These are phyloP conservation scores for Cordyceps tenuipes DNA, from an alignment of 2,329 filamentous ascomycete species.

Conservation along the genomic window DNA sequence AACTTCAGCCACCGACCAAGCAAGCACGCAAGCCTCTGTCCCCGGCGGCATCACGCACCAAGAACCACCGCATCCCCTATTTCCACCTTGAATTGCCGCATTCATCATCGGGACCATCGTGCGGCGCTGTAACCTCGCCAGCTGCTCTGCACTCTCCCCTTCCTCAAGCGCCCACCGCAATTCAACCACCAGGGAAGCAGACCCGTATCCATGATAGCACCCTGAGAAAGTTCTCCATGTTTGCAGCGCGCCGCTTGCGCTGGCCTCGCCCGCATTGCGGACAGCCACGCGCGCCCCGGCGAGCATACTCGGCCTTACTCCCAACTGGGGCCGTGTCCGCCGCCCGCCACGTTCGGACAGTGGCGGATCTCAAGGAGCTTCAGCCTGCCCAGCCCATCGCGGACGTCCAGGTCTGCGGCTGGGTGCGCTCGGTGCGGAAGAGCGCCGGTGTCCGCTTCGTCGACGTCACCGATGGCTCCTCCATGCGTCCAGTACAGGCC, in stretches of 20 bases:
- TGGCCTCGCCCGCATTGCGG: not conserved
- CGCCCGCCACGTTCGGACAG: conserved; percentile 29
- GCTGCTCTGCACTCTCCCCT: not conserved
- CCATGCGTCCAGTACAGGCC: conserved; percentile 68
- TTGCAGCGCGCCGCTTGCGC: not conserved
- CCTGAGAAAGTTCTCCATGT: not conserved
- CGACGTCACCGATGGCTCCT: conserved; percentile 80
- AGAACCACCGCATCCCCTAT: not conserved
- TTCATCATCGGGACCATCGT: too few relatives aligned
- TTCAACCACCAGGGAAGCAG: not conserved
- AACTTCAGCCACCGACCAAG: not conserved
- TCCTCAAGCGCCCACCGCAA: too few relatives aligned
- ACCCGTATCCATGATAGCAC: not conserved
- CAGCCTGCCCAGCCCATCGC: conserved; percentile 34
- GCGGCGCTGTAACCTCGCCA: not conserved
- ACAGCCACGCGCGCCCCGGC: conserved; percentile 13
- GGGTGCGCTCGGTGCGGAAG: conserved; percentile 74
- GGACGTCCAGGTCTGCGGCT: conserved; percentile 63
- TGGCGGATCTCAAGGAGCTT: conserved; percentile 50
- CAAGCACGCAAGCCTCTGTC: not conserved
- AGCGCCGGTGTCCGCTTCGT: conserved; percentile 82
- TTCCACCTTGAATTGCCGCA: not conserved
- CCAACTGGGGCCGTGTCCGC: conserved; percentile 15
- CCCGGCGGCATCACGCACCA: not conserved
- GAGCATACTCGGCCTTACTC: conserved; percentile 26